Conservation (phyloP, 176 grass and related monocot genomes). For the Themeda triandra region DNA sequence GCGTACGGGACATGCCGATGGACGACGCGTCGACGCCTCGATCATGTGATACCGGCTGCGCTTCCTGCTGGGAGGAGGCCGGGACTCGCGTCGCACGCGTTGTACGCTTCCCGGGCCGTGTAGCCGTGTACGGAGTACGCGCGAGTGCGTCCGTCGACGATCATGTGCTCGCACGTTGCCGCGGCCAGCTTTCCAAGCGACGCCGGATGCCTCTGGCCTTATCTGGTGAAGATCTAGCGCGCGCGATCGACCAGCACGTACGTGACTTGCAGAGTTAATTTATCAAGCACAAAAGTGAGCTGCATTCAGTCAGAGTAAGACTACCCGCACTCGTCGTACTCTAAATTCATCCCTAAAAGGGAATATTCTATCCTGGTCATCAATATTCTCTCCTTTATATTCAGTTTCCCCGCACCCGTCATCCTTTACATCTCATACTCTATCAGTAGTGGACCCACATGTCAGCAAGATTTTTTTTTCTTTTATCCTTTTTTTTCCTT, state of each 20-base stretch:
- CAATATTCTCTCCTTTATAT: too few species aligned
- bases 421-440: too few species aligned
- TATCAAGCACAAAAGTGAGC: too few species aligned
- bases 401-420: too few species aligned
- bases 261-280: neutral
- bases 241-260: neutral
- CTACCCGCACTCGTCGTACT: too few species aligned
- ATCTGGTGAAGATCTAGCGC: slow-evolving; percentile 24
- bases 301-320: neutral
- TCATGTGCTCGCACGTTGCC: slow-evolving; percentile 47
- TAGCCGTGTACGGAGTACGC: neutral
- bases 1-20: neutral
- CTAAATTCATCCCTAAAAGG: too few species aligned
- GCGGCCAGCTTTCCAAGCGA: slow-evolving; percentile 22
- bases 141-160: neutral
- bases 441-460: too few species aligned
- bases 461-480: too few species aligned
- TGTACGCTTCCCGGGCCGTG: neutral
- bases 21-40: neutral
- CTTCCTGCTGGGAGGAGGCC: too few species aligned
- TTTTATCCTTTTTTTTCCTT: too few species aligned
- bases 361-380: too few species aligned
- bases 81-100: neutral
- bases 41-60: slow-evolving; percentile 12
- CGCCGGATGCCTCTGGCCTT: neutral